Base-by-base conservation (phyloP, 1,284 basidiomycete genomes). In the Gymnopus androsaceus region DNA sequence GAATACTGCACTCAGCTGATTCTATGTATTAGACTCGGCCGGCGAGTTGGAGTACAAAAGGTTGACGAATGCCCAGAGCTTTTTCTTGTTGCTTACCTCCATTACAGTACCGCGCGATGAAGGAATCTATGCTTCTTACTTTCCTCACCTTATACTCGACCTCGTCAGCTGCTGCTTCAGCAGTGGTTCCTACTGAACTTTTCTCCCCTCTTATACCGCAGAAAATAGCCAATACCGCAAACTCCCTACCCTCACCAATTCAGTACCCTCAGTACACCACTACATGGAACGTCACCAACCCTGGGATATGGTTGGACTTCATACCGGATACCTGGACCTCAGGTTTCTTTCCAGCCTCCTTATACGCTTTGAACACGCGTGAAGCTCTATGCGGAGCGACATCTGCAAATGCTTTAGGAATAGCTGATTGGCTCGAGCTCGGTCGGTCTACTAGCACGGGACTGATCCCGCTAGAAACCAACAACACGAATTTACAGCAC, bases 311-410 rank as follows among this genome's bases (percentile, higher is more conserved):
- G 85, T 64, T 69, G 3, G 78, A 74, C 57, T 83, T 84, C 66
- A 47, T 59, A 3, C 75, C 80, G 0, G 77, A 85, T 61, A 79
- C 76, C 3, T 88, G 87, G 87, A 87, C 86, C 1, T 78, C 82
- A 5, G 85, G 84, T 0, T 89, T 89, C 75, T 83, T 88, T 67
- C 84, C 86, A 0, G 74, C 77, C 9, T 79, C 80, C 2, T 68
- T 81, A 23, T 88, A 88, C 61, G 81, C 79, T 5, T 69, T 88
- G 58, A 72, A 85, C 64, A 73, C 75, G 41, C 75, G 86, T 23
- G 72, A 73, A 56, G 62, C 62, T 21, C 68, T 84, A 3, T 88
- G 85, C 59, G 72, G 71, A 28, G 62, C 70, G 3, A 69, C 74
- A 7, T 40, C 64, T 4, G 63, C 64, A 4, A 75, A 76, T 46